These are phyloP conservation scores for Epichloe glyceriae DNA, from an alignment of 2,329 filamentous ascomycete genomes.

Conservation along the genomic window DNA sequence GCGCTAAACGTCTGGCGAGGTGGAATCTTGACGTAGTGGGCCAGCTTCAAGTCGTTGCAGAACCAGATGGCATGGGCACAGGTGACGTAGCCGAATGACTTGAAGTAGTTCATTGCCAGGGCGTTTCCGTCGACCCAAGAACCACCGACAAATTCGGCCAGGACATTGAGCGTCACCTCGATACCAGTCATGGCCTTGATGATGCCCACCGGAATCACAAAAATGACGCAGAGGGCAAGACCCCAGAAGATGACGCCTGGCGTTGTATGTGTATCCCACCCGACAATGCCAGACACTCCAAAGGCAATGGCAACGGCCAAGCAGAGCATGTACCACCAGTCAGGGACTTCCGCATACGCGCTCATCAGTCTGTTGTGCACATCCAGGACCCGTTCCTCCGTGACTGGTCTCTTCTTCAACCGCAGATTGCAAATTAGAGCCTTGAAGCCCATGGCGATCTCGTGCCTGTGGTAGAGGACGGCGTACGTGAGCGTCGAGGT, in stretches of 20 bases:
- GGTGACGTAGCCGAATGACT: conserved; percentile 36
- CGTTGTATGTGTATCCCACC: conserved; percentile 37
- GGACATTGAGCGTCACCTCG: conserved; percentile 37
- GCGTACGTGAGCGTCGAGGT: conserved; percentile 38
- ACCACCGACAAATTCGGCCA: conserved; percentile 41
- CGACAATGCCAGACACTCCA: conserved; percentile 32
- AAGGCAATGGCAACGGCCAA: conserved; percentile 31
- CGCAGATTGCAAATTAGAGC: conserved; percentile 32
- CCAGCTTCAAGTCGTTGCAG: conserved; percentile 34
- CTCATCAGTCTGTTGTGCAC: conserved; percentile 37
- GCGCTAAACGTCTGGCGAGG: conserved; percentile 45
- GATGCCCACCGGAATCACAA: conserved; percentile 39
- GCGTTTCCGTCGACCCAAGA: conserved; percentile 36
- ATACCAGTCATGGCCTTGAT: conserved; percentile 41
- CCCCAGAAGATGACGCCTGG: conserved; percentile 39
- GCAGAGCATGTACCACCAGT: conserved; percentile 39
- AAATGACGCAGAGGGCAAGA: conserved; percentile 34
- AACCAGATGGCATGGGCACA: conserved; percentile 39
- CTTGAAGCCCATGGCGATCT: conserved; percentile 36
- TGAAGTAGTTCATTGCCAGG: conserved; percentile 42
- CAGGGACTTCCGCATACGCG: conserved; percentile 33
- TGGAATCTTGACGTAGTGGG: conserved; percentile 47
- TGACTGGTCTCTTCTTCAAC: conserved; percentile 22
- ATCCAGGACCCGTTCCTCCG: conserved; percentile 27
- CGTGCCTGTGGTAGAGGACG: conserved; percentile 36